Evolutionary conservation across 805 yeast species (phyloP).

Genomic region (Starmerella bacillaris): DNA sequence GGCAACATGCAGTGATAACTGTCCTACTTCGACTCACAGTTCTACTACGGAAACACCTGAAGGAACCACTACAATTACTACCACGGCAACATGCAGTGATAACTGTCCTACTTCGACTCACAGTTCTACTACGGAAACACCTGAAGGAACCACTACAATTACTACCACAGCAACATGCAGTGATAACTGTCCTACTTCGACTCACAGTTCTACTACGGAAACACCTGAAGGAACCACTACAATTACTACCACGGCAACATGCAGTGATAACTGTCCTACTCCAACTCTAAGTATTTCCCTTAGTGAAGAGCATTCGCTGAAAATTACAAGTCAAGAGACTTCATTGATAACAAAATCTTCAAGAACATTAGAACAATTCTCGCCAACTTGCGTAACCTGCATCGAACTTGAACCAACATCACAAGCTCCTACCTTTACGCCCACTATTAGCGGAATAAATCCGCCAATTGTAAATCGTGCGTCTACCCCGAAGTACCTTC

Average conservation of each 20-base stretch:
- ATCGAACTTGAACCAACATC: not conserved
- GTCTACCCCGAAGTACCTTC: too few relatives aligned
- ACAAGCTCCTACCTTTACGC: not conserved
- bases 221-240: not conserved
- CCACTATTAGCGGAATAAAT: too few relatives aligned
- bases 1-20: not conserved
- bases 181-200: not conserved
- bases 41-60: not conserved
- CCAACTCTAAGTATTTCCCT: too few relatives aligned
- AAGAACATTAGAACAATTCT: not conserved
- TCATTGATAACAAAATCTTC: not conserved
- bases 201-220: not conserved
- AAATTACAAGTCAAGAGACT: not conserved
- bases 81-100: not conserved
- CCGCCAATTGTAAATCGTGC: too few relatives aligned
- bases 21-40: not conserved
- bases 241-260: not conserved
- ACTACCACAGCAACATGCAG: too few relatives aligned
- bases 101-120: not conserved
- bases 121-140: not conserved
- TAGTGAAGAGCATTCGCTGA: too few relatives aligned
- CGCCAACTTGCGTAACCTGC: not conserved
- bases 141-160: not conserved
- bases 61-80: not conserved
- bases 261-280: not conserved